Conservation (phyloP, 371 early-diverging fungal genomes). For the Mucor lusitanicus region DNA sequence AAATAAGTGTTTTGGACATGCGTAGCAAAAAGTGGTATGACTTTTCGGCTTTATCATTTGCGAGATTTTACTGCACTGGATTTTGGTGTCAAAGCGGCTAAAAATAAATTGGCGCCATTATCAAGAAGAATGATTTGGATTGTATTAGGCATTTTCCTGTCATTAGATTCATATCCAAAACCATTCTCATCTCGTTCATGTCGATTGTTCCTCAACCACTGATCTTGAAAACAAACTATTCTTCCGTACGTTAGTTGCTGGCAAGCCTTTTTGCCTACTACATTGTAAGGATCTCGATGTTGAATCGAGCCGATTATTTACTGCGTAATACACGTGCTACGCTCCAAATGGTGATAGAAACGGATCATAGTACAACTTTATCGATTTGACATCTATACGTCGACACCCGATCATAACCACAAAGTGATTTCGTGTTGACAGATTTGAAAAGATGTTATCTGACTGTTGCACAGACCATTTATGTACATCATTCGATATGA, state of each 20-base stretch:
- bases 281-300: too few relatives aligned
- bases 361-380: neutral
- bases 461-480: neutral
- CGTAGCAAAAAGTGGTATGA: constrained; percentile 11
- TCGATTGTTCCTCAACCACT: neutral
- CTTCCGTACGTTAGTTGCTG: too few relatives aligned
- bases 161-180: neutral
- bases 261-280: neutral
- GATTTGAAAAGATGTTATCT: neutral
- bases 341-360: too few relatives aligned
- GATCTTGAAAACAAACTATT: neutral
- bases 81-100: neutral
- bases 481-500: neutral
- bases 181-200: neutral
- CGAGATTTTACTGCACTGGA: neutral
- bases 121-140: neutral
- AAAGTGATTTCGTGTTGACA: neutral
- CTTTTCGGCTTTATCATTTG: neutral
- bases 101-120: neutral
- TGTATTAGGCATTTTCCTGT: neutral
- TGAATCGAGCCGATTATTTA: neutral
- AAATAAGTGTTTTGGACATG: neutral
- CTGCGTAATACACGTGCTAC: neutral
- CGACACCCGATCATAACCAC: neutral
- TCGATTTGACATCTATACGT: neutral